Evolutionary conservation across 768 basidiomycete species (phyloP).

Genomic region (Flagelloscypha sp.): DNA sequence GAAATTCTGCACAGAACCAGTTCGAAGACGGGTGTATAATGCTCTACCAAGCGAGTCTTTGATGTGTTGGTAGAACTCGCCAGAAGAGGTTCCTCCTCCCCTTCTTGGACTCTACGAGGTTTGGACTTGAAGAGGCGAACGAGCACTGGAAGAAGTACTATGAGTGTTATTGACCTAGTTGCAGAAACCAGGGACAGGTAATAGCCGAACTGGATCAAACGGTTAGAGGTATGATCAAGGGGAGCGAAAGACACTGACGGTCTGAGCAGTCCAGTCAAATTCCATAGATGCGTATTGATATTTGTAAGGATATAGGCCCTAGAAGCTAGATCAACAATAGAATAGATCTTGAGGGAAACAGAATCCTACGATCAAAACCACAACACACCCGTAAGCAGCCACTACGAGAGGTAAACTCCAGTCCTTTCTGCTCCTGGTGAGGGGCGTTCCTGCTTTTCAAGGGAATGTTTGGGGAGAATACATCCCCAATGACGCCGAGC

Average conservation of each 20-base stretch:
- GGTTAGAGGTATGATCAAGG: slow-evolving; percentile 1
- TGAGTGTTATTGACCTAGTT: slow-evolving; percentile 46
- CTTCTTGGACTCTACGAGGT: slow-evolving; percentile 14
- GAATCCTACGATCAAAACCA: slow-evolving; percentile 37
- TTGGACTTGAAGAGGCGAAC: slow-evolving; percentile 47
- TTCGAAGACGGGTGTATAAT: slow-evolving; percentile 51
- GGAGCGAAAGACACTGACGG: slow-evolving; percentile 28
- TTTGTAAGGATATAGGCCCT: slow-evolving; percentile 53
- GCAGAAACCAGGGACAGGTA: slow-evolving; percentile 51
- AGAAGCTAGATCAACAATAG: background rate
- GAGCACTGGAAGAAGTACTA: slow-evolving; percentile 55
- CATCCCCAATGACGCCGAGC: too few relatives aligned
- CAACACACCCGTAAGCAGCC: slow-evolving; percentile 39
- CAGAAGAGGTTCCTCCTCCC: slow-evolving; percentile 26
- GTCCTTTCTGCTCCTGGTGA: slow-evolving; percentile 38
- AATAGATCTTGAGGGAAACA: background rate
- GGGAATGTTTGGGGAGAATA: too few relatives aligned
- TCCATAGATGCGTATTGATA: slow-evolving; percentile 56
- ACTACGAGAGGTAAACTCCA: slow-evolving; percentile 61
- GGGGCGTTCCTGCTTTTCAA: too few relatives aligned
- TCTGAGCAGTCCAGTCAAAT: slow-evolving; percentile 64
- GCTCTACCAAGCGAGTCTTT: slow-evolving; percentile 7
- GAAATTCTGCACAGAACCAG: slow-evolving; percentile 60
- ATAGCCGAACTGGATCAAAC: slow-evolving; percentile 55
- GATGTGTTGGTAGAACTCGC: slow-evolving; percentile 15